Evolutionary conservation across 768 basidiomycete species (phyloP), one percentile per base, ranked within the genome.

Genomic region (Mycena rebaudengoi): DNA sequence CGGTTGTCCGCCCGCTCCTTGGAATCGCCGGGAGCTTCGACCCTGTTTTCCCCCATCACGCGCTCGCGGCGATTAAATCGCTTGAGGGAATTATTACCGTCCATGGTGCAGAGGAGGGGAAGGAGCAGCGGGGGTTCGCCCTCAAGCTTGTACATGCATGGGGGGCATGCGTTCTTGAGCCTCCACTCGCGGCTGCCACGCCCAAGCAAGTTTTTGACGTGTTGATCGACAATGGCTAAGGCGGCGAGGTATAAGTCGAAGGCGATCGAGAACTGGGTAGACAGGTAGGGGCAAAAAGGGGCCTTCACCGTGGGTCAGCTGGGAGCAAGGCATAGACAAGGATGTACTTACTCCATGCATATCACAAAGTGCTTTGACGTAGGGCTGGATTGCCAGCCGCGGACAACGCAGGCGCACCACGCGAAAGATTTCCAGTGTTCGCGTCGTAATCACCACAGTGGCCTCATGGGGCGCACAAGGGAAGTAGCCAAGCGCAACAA

Each of bases 1-100:
- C 40, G 62, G 20, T 20, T 30, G 26, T 61, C 64, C 7, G 10
- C 16, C 18, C 51, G 51, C 41, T 65, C 60, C 18, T 53, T 62
- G 23, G 40, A 46, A 11, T 39, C 56, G 8, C 56, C 53, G 2
- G 59, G 26, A 6, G 33, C n/a, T n/a, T n/a, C n/a, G n/a, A n/a
- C 43, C 5, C 50, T 52, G 35, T 70, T 57, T 18, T 66, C 54
- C 23, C 28, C 64, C n/a, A n/a, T n/a, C n/a, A n/a, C n/a, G 14
- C 23, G 32, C 33, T 33, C 37, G n/a, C 33, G 37, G 7, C 52
- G 33, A 13, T 37, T 6, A 14, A 68, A 29, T n/a, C 63, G 69
- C 37, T 70, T 67, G 25, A 67, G 48, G 4, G 74, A 74, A 37
- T 72, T 61, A 56, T 74, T 73, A 12, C 72, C 71, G 43, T 75